Percentiles rank a stretch among this genome's conserved stretches.
Evolutionary conservation across 2,329 filamentous ascomycete species (phyloP).

Genomic region (Triangularia setosa): DNA sequence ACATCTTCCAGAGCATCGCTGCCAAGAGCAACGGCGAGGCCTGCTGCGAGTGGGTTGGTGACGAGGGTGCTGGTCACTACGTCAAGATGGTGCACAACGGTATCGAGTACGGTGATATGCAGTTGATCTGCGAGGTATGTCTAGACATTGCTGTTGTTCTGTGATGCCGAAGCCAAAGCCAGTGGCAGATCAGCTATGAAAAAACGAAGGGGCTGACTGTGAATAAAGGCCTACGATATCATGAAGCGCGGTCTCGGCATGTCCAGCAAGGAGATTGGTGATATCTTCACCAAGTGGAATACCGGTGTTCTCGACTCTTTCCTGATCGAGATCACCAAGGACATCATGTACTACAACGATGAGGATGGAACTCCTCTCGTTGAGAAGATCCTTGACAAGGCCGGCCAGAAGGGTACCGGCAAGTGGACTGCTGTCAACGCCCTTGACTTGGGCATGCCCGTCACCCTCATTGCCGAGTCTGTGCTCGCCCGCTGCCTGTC

Average conservation of each 20-base stretch:
- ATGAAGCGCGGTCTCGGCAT: slow-evolving; percentile 97
- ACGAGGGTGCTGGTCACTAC: slow-evolving; percentile 99
- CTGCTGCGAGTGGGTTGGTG: slow-evolving; percentile 99
- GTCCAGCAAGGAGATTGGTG: slow-evolving; percentile 88
- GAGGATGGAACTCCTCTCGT: slow-evolving; percentile 86
- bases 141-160: neutral
- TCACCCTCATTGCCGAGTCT: slow-evolving; percentile 95
- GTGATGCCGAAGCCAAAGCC: neutral
- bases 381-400: slow-evolving; percentile 98
- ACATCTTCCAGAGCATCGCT: slow-evolving; percentile 95
- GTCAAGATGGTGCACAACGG: slow-evolving; percentile 99
- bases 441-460: slow-evolving; percentile 96
- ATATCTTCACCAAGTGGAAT: slow-evolving; percentile 95
- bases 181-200: slow-evolving; percentile 8
- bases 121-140: slow-evolving; percentile 94
- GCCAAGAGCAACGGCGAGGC: slow-evolving; percentile 96
- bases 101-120: slow-evolving; percentile 99
- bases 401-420: slow-evolving; percentile 98
- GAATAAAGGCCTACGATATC: slow-evolving; percentile 87
- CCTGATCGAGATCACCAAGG: slow-evolving; percentile 97
- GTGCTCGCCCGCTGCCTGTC: slow-evolving; percentile 94
- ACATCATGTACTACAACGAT: slow-evolving; percentile 98
- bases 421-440: slow-evolving; percentile 99
- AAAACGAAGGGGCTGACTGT: neutral
- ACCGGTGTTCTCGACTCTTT: slow-evolving; percentile 97